These are phyloP conservation scores for Fusarium compactum DNA, from an alignment of 2,329 filamentous ascomycete genomes.

Conservation along the genomic window DNA sequence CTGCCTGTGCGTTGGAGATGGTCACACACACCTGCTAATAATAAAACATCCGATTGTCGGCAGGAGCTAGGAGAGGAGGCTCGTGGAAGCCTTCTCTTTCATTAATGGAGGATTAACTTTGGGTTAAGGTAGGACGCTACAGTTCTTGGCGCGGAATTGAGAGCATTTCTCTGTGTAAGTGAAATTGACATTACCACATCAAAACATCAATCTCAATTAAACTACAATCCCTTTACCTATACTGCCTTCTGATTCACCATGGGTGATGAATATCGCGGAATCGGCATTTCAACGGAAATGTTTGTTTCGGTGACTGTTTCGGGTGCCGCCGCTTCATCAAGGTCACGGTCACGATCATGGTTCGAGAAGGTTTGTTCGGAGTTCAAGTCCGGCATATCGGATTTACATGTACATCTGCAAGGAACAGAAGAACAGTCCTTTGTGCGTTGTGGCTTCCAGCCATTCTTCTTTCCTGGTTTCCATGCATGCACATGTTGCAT, in stretches of 20 bases:
- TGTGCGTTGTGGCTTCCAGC: constrained; percentile 5
- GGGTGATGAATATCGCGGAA: background rate
- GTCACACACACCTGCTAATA: constrained; percentile 24
- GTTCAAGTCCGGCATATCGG: background rate
- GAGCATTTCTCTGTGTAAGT: constrained; percentile 2
- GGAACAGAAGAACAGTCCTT: background rate
- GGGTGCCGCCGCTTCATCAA: background rate
- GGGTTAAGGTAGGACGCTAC: constrained; percentile 31
- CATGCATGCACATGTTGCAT: constrained; percentile 28
- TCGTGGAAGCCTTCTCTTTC: background rate
- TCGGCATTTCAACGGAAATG: background rate
- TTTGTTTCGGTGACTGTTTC: background rate
- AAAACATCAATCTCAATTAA: background rate
- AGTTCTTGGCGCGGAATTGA: constrained; percentile 17
- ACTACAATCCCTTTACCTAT: background rate
- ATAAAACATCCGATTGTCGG: constrained; percentile 34
- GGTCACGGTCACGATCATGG: constrained; percentile 1
- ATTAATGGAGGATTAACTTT: constrained; percentile 27
- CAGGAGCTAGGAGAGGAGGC: constrained; percentile 9
- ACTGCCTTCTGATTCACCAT: background rate
- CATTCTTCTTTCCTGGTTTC: constrained; percentile 17
- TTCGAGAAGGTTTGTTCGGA: background rate
- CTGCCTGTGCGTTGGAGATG: constrained; percentile 17
- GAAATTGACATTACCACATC: constrained; percentile 5
- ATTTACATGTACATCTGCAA: background rate